phyloP scores from a whole-genome alignment of 2,329 filamentous ascomycete species.

The Periconia digitata region DNA sequence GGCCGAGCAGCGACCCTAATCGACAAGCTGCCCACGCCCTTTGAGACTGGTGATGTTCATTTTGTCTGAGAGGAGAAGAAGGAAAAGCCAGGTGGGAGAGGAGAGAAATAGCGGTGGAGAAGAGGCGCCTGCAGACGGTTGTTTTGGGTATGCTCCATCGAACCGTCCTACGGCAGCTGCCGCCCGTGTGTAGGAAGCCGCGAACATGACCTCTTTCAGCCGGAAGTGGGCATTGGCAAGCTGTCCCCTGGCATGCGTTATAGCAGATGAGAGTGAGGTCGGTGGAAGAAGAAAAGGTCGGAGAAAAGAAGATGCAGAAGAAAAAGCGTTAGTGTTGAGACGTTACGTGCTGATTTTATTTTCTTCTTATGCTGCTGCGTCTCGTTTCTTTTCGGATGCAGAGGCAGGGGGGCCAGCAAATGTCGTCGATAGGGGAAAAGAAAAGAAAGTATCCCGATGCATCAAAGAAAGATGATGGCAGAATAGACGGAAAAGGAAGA shows the following conservation, averaged over 20 bases:
- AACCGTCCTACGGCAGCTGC: constrained; percentile 23
- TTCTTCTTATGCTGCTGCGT: no score
- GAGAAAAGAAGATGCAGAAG: neutral
- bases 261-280: neutral
- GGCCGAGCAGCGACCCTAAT: constrained; percentile 1
- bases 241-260: neutral
- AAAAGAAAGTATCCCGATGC: neutral
- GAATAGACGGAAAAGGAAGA: no score
- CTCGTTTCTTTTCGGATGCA: neutral
- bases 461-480: neutral
- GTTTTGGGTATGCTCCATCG: constrained; percentile 30
- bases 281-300: neutral
- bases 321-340: no score
- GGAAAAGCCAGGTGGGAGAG: constrained; percentile 19
- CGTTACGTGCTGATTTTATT: no score
- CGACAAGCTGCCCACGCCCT: neutral
- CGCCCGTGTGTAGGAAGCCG: constrained; percentile 4
- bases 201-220: neutral
- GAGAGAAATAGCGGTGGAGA: constrained; percentile 21
- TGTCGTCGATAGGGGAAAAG: neutral
- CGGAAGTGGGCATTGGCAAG: no score
- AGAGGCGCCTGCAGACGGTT: constrained; percentile 35
- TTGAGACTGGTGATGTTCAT: neutral
- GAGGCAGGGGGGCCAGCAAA: neutral
- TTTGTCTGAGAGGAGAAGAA: constrained; percentile 10